Conservation (phyloP, 1,284 basidiomycete genomes). For the Entoloma clypeatum region DNA sequence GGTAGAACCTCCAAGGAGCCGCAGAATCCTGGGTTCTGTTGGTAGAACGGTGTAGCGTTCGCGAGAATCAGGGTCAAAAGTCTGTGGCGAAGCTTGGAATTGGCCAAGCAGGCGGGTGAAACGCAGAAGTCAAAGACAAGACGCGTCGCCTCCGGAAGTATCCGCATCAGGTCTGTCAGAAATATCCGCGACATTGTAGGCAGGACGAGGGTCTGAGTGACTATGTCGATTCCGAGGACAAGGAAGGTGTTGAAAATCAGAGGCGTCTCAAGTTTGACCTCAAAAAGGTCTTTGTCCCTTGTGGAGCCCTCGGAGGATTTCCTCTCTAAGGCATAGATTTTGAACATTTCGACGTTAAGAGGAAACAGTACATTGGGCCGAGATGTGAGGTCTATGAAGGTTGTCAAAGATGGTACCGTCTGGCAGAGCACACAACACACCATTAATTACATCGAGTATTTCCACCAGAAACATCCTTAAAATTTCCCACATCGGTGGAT, state of each 20-base stretch:
- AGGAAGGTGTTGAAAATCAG: conserved; percentile 44
- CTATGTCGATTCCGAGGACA: conserved; percentile 41
- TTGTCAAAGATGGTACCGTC: conserved; percentile 7
- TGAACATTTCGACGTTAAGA: conserved; percentile 33
- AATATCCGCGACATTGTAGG: conserved; percentile 44
- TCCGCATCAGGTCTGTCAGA: conserved; percentile 42
- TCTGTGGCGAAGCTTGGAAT: conserved; percentile 33
- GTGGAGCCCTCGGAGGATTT: conserved; percentile 18
- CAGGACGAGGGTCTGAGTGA: conserved; percentile 38
- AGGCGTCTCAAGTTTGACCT: conserved; percentile 35
- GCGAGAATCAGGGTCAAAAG: conserved; percentile 38
- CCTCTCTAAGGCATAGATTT: conserved; percentile 24
- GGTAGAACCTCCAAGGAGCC: conserved; percentile 22
- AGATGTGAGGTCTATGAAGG: conserved; percentile 33
- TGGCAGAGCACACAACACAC: conserved; percentile 29
- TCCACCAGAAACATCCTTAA: conserved; percentile 44
- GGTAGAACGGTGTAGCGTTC: conserved; percentile 19
- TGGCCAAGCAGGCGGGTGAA: conserved; percentile 36
- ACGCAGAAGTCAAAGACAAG: conserved; percentile 45
- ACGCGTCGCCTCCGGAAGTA: conserved; percentile 36
- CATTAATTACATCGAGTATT: conserved; percentile 39
- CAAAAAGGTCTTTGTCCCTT: conserved; percentile 27
- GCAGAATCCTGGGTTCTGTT: conserved; percentile 18
- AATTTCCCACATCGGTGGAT: conserved; percentile 40
- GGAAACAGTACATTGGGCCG: conserved; percentile 31